phyloP scores from a whole-genome alignment of 441 rosid species.

The Caryocar brasiliense region DNA sequence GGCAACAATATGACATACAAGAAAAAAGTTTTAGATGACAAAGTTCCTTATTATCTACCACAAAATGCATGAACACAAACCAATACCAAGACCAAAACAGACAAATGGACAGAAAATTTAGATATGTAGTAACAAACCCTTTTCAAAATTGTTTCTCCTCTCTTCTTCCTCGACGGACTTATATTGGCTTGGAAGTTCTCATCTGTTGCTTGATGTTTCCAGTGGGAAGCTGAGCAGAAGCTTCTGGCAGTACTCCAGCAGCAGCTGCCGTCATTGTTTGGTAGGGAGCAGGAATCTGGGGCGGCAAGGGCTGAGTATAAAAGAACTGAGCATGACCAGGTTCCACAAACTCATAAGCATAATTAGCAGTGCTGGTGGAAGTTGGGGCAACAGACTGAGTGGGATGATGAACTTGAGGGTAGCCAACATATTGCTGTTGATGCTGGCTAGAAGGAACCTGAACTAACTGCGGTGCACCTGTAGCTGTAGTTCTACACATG shows the following conservation, averaged over 20 bases:
- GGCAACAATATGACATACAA: slow-evolving; percentile 22
- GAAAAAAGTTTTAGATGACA: slow-evolving; percentile 12
- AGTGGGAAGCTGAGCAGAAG: slow-evolving; percentile 41
- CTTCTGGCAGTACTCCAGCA: slow-evolving; percentile 50
- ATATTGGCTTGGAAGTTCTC: slow-evolving; percentile 65
- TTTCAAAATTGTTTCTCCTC: slow-evolving; percentile 38
- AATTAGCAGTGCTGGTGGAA: slow-evolving; percentile 42
- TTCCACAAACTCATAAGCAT: slow-evolving; percentile 54
- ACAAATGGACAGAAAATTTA: slow-evolving; percentile 27
- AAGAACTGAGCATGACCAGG: slow-evolving; percentile 62
- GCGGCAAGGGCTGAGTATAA: slow-evolving; percentile 66
- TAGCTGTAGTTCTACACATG: slow-evolving; percentile 46
- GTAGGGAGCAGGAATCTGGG: slow-evolving; percentile 57
- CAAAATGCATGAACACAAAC: slow-evolving; percentile 41
- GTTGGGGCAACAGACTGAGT: slow-evolving; percentile 56
- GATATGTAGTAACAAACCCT: slow-evolving; percentile 42
- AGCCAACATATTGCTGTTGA: slow-evolving; percentile 73
- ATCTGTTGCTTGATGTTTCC: slow-evolving; percentile 65
- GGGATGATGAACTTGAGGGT: slow-evolving; percentile 72
- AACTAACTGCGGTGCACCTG: slow-evolving; percentile 48
- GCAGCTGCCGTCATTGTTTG: slow-evolving; percentile 63
- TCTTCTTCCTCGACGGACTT: slow-evolving; percentile 19
- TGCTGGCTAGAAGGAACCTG: slow-evolving; percentile 59
- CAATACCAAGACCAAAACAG: slow-evolving; percentile 33
- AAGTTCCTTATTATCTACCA: slow-evolving; percentile 42